Conservation (phyloP, 495 filamentous ascomycete species). For the Daldinia grandis region DNA sequence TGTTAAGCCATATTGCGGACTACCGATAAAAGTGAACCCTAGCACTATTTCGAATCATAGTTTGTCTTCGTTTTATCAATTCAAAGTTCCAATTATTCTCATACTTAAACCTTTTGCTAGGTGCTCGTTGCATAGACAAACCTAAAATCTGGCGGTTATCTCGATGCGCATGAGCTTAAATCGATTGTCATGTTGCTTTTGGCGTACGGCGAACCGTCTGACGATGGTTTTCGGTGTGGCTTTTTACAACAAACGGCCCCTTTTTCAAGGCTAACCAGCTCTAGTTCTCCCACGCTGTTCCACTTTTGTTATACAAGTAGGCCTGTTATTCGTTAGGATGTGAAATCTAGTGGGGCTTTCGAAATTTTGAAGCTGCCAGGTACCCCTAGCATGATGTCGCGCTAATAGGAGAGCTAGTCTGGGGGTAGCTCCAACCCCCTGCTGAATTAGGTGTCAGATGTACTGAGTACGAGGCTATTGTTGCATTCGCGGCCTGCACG, state of each 20-base stretch:
- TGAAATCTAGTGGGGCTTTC: slow-evolving; percentile 29
- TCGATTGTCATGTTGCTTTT: slow-evolving; percentile 26
- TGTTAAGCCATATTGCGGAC: slow-evolving; percentile 3
- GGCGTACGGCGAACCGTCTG: slow-evolving; percentile 22
- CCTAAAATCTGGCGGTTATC: slow-evolving; percentile 24
- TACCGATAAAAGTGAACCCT: background rate
- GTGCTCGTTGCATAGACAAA: slow-evolving; percentile 18
- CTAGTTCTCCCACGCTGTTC: slow-evolving; percentile 18
- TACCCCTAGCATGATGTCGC: slow-evolving; percentile 19
- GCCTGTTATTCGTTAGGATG: slow-evolving; percentile 17
- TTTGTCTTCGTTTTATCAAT: background rate
- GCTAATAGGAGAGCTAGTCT: slow-evolving; percentile 22
- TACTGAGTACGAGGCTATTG: slow-evolving; percentile 17
- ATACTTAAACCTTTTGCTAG: slow-evolving; percentile 24
- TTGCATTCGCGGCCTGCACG: slow-evolving; percentile 8
- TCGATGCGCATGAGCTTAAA: slow-evolving; percentile 21
- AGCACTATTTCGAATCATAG: slow-evolving; percentile 2
- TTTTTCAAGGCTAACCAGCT: slow-evolving; percentile 19
- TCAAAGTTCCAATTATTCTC: slow-evolving; percentile 11
- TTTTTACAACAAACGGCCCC: slow-evolving; percentile 18
- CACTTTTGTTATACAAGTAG: slow-evolving; percentile 14
- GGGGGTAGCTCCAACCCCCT: slow-evolving; percentile 33
- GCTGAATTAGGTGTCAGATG: slow-evolving; percentile 6
- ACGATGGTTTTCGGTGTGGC: slow-evolving; percentile 31
- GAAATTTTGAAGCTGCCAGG: slow-evolving; percentile 36